These are phyloP conservation scores for Monascus purpureus DNA, from an alignment of 495 filamentous ascomycete genomes.

Conservation along the genomic window DNA sequence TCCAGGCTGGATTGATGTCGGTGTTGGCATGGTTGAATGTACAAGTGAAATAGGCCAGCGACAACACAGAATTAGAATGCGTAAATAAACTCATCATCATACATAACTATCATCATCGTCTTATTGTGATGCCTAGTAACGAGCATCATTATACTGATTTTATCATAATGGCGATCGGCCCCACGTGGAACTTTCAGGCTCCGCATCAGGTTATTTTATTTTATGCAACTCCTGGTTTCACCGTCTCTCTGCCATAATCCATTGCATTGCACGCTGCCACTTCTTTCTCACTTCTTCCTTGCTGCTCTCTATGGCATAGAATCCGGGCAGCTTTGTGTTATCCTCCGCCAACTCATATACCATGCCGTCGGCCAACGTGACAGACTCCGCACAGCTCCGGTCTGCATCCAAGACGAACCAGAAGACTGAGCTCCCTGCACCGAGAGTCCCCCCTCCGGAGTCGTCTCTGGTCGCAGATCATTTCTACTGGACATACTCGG, in stretches of 20 bases:
- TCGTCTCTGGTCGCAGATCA: slow-evolving; percentile 30
- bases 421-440: no score
- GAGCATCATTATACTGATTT: no score
- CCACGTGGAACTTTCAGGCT: slow-evolving; percentile 32
- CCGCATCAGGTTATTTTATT: background rate
- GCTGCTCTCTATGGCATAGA: slow-evolving; percentile 12
- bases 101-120: no score
- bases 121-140: no score
- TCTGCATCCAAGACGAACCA: slow-evolving; percentile 23
- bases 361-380: slow-evolving; percentile 22
- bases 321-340: background rate
- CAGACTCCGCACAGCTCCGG: slow-evolving; percentile 22
- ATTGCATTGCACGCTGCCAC: background rate
- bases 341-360: slow-evolving; percentile 3
- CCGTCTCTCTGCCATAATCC: slow-evolving; percentile 5
- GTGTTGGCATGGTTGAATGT: no score
- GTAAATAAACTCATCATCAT: no score
- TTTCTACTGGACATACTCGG: slow-evolving; percentile 93
- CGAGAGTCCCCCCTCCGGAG: slow-evolving; percentile 21
- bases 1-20: no score
- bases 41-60: background rate
- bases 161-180: slow-evolving; percentile 10
- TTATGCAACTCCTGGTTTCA: background rate
- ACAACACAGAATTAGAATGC: no score
- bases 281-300: slow-evolving; percentile 6